phyloP scores from a whole-genome alignment of 2,329 filamentous ascomycete genomes.

The Microdochium trichocladiopsis region DNA sequence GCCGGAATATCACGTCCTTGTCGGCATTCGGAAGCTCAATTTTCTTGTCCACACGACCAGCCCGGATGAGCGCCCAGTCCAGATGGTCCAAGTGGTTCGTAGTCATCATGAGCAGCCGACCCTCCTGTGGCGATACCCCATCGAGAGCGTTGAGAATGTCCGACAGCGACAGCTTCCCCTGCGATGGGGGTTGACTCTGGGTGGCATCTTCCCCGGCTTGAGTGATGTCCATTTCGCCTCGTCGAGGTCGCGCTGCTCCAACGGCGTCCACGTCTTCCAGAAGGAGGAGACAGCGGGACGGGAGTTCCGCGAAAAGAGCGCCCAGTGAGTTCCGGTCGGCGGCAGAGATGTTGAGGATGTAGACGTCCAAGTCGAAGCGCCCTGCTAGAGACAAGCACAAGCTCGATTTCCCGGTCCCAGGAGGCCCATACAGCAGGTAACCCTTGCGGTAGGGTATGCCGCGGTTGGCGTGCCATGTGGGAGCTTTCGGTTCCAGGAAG shows the following conservation, averaged over 20 bases:
- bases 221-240: too few relatives aligned
- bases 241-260: neutral
- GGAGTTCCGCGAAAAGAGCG: slow-evolving; percentile 15
- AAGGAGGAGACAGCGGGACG: slow-evolving; percentile 22
- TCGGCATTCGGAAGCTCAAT: neutral
- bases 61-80: neutral
- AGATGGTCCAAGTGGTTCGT: neutral
- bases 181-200: too few relatives aligned
- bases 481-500: neutral
- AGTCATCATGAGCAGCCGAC: neutral
- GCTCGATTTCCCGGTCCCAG: slow-evolving; percentile 25
- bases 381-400: slow-evolving; percentile 23
- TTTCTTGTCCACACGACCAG: neutral
- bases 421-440: slow-evolving; percentile 25
- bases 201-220: too few relatives aligned
- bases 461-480: slow-evolving; percentile 12
- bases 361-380: slow-evolving; percentile 21
- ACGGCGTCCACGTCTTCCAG: slow-evolving; percentile 25
- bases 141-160: neutral
- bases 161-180: too few relatives aligned
- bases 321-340: slow-evolving; percentile 16
- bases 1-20: too few relatives aligned
- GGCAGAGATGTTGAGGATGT: slow-evolving; percentile 18
- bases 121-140: neutral
- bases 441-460: slow-evolving; percentile 15